phyloP scores from a whole-genome alignment of 768 basidiomycete genomes.

The Lactifluus piperatus region DNA sequence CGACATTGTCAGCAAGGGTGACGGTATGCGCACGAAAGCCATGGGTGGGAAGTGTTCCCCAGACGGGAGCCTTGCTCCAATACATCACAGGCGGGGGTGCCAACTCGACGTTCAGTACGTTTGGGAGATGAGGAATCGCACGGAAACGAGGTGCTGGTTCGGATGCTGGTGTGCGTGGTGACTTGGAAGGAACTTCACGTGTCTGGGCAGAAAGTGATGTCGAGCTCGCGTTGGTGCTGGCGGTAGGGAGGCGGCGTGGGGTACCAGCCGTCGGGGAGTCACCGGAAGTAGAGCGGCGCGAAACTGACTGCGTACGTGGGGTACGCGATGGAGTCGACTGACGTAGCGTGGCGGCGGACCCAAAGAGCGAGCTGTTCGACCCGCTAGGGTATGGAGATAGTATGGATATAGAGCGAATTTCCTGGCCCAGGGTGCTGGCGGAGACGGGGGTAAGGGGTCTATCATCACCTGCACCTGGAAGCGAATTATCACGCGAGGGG shows the following conservation, averaged over 20 bases:
- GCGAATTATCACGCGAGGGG: background rate
- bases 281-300: conserved; percentile 6
- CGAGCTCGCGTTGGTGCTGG: conserved; percentile 12
- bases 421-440: background rate
- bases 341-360: conserved; percentile 11
- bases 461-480: conserved; percentile 1
- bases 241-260: conserved; percentile 9
- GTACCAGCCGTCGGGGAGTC: conserved; percentile 11
- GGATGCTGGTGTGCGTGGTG: background rate
- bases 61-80: conserved; percentile 79
- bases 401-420: background rate
- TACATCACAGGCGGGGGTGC: conserved; percentile 74
- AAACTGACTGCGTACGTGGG: background rate
- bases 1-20: conserved; percentile 71
- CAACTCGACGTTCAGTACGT: conserved; percentile 47
- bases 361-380: conserved; percentile 1
- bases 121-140: conserved; percentile 49
- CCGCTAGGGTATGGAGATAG: conserved; percentile 7
- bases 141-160: conserved; percentile 33
- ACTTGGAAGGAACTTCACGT: conserved; percentile 19
- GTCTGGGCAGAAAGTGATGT: conserved; percentile 21
- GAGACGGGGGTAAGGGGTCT: conserved; percentile 13
- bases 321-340: background rate
- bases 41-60: conserved; percentile 55
- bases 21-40: conserved; percentile 77